phyloP scores from a whole-genome alignment of 371 early-diverging fungal genomes.

The Mortierella polycephala region DNA sequence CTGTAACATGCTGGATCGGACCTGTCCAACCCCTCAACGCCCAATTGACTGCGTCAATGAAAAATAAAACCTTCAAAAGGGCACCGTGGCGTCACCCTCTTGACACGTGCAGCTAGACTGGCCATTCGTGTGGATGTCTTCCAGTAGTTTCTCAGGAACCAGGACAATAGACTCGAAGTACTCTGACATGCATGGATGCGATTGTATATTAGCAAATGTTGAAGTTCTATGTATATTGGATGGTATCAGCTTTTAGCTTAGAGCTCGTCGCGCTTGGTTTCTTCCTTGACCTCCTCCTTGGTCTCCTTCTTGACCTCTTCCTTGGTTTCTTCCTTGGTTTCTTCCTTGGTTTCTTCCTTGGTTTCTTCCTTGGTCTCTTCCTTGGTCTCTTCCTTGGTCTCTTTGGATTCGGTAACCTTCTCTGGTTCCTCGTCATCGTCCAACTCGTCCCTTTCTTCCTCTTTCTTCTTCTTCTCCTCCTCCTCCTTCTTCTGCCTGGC shows the following conservation, averaged over 20 bases:
- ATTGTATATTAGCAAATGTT: no score
- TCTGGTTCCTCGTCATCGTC: constrained; percentile 38
- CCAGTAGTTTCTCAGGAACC: no score
- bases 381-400: constrained; percentile 5
- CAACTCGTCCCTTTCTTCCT: constrained; percentile 22
- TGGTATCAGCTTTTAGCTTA: constrained; percentile 18
- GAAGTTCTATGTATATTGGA: no score
- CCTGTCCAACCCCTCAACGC: no score
- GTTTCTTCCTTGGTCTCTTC: constrained; percentile 5
- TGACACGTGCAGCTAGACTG: no score
- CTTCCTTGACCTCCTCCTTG: constrained; percentile 12
- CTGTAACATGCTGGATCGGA: no score
- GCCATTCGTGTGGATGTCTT: no score
- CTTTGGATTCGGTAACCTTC: constrained; percentile 42
- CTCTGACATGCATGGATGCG: no score
- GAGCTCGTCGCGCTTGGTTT: constrained; percentile 50
- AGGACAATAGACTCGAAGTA: no score
- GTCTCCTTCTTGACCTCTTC: constrained; percentile 14
- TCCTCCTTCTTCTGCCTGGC: constrained; percentile 20
- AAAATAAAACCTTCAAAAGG: no score
- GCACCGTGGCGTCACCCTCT: no score
- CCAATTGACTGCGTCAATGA: no score
- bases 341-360: constrained; percentile 5
- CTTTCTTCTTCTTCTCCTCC: constrained; percentile 27
- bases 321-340: constrained; percentile 3